Evolutionary conservation across 495 filamentous ascomycete genomes (phyloP).

Genomic region (Penicillium daleae): DNA sequence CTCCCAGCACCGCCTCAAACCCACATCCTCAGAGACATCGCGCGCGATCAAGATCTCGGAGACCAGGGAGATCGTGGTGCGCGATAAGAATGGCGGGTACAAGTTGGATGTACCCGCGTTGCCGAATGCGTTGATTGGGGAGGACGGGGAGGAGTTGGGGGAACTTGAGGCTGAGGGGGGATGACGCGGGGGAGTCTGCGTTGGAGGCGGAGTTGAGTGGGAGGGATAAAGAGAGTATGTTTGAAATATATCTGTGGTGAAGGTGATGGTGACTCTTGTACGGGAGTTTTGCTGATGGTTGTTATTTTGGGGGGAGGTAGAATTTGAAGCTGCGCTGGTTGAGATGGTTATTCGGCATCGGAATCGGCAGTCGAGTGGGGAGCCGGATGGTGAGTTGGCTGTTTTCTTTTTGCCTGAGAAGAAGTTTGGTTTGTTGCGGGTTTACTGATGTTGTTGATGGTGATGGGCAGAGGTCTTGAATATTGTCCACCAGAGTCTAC

Average conservation of each 20-base stretch:
- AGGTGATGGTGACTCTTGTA: background rate
- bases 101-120: conserved; percentile 69
- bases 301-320: conserved; percentile 25
- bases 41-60: conserved; percentile 45
- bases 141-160: conserved; percentile 58
- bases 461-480: conserved; percentile 66
- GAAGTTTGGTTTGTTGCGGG: background rate
- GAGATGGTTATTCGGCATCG: conserved; percentile 63
- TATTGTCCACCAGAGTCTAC: conserved; percentile 70
- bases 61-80: conserved; percentile 71
- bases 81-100: conserved; percentile 75
- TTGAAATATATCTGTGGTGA: background rate
- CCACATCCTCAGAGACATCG: conserved; percentile 44
- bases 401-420: background rate
- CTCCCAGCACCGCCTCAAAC: conserved; percentile 34
- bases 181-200: conserved; percentile 6
- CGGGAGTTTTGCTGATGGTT: background rate
- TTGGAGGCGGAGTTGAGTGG: conserved; percentile 35
- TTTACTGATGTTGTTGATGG: background rate
- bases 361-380: conserved; percentile 61
- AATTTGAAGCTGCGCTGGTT: conserved; percentile 51
- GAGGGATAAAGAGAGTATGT: conserved; percentile 54
- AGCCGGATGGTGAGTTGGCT: conserved; percentile 64
- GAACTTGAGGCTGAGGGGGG: conserved; percentile 38
- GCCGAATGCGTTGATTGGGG: conserved; percentile 51